phyloP scores from a whole-genome alignment of 768 basidiomycete species.

The Rhizopogon vulgaris region DNA sequence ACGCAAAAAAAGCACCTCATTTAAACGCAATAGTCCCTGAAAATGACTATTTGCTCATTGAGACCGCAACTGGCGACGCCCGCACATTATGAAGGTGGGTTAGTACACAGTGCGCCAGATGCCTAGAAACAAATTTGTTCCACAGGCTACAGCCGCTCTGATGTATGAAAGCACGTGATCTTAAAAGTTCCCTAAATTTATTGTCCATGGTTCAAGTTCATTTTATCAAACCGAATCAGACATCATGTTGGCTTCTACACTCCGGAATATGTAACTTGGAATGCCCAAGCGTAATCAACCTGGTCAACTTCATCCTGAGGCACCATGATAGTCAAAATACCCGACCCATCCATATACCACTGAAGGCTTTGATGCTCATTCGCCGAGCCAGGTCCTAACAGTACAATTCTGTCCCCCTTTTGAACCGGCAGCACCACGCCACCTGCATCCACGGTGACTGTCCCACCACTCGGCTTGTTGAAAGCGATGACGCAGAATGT shows the following conservation, averaged over 20 bases:
- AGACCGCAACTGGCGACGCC: background rate
- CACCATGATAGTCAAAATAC: conserved; percentile 25
- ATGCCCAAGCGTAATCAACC: conserved; percentile 35
- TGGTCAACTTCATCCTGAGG: conserved; percentile 16
- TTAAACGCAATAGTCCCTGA: background rate
- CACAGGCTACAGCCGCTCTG: no score
- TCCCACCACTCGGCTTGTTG: conserved; percentile 25
- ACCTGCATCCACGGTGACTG: conserved; percentile 27
- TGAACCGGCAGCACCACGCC: conserved; percentile 37
- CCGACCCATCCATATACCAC: conserved; percentile 27
- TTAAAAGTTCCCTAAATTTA: no score
- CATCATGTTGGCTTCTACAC: background rate
- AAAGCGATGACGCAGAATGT: conserved; percentile 48
- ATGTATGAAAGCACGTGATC: background rate
- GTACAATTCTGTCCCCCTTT: conserved; percentile 33
- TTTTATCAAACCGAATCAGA: background rate
- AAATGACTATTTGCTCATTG: background rate
- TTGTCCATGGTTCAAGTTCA: no score
- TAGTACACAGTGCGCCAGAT: background rate
- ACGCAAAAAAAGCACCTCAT: conserved; percentile 1
- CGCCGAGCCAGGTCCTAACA: conserved; percentile 29
- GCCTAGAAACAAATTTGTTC: no score
- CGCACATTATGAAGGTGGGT: background rate
- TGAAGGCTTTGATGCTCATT: conserved; percentile 12
- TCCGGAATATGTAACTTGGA: conserved; percentile 28